A percentile compares a stretch with the other conserved stretches of the same genome.
Evolutionary conservation across 2,329 filamentous ascomycete genomes (phyloP).

Genomic region (Ophiostoma fasciatum): DNA sequence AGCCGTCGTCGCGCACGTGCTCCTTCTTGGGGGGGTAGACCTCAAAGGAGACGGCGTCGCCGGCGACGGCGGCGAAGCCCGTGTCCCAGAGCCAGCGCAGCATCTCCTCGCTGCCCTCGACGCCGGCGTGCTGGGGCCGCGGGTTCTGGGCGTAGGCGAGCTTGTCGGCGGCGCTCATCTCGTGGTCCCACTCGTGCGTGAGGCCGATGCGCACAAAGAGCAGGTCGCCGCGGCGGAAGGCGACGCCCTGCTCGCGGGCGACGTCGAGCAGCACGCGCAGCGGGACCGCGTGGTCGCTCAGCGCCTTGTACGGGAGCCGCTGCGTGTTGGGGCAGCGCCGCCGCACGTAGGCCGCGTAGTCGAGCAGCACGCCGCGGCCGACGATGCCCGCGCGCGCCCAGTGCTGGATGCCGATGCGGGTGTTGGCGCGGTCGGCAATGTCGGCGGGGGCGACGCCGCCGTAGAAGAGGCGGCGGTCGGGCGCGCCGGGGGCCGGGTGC

Average conservation of each 20-base stretch:
- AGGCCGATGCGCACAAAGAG: constrained; percentile 30
- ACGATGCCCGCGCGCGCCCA: constrained; percentile 26
- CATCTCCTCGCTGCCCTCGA: constrained; percentile 22
- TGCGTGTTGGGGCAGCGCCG: constrained; percentile 14
- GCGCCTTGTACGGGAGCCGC: constrained; percentile 20
- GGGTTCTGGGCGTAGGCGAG: constrained; percentile 9
- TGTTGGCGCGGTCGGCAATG: constrained; percentile 27
- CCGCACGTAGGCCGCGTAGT: constrained; percentile 31
- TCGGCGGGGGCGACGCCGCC: constrained; percentile 30
- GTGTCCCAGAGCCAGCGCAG: constrained; percentile 31
- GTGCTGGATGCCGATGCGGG: constrained; percentile 26
- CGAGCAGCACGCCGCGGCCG: constrained; percentile 35
- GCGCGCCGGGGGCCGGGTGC: no score
- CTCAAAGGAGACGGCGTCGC: constrained; percentile 28
- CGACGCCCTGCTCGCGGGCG: constrained; percentile 27
- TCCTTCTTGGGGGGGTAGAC: constrained; percentile 16
- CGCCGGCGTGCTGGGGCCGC: constrained; percentile 21
- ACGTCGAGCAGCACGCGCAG: constrained; percentile 17
- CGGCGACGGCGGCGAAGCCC: constrained; percentile 28
- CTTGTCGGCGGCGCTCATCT: constrained; percentile 14
- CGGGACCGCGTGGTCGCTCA: constrained; percentile 25
- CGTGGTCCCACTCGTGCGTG: constrained; percentile 36
- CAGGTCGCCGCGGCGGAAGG: constrained; percentile 35
- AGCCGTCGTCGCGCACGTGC: no score
- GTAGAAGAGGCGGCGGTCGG: constrained; percentile 27